phyloP scores from a whole-genome alignment of 208 protist species.

The Leishmania tarentolae region DNA sequence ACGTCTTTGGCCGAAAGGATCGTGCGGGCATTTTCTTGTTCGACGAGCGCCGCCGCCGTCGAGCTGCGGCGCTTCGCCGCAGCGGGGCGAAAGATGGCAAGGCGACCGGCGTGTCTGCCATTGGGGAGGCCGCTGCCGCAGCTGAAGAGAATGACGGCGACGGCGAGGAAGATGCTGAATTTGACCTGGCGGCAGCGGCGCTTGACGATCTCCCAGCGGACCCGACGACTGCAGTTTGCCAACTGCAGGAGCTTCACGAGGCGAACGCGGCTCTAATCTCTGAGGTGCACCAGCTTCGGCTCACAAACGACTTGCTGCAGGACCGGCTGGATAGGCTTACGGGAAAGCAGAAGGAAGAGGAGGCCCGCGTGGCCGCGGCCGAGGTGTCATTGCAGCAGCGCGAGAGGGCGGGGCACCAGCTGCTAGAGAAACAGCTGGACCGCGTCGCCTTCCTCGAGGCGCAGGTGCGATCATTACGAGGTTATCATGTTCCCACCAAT shows the following conservation, averaged over 20 bases:
- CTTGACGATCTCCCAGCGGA: constrained; percentile 36
- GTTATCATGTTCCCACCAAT: constrained; percentile 66
- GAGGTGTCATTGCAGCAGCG: constrained; percentile 46
- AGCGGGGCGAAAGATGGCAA: background rate
- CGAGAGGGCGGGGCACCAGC: constrained; percentile 52
- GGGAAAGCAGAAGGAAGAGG: constrained; percentile 31
- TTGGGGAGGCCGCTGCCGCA: background rate
- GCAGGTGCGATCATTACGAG: constrained; percentile 83
- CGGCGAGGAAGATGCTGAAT: constrained; percentile 17
- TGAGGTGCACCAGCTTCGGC: constrained; percentile 73
- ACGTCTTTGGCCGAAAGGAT: constrained; percentile 52
- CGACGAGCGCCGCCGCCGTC: constrained; percentile 26
- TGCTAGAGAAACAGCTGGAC: constrained; percentile 78
- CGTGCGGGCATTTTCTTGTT: constrained; percentile 30
- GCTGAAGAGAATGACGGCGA: constrained; percentile 1
- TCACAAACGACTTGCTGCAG: constrained; percentile 75
- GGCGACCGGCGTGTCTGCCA: background rate
- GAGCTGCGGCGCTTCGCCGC: constrained; percentile 6
- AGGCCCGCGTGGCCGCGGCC: constrained; percentile 36
- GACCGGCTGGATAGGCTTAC: constrained; percentile 49
- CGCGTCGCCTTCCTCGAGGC: constrained; percentile 86
- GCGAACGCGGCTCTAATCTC: constrained; percentile 73
- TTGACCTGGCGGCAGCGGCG: constrained; percentile 17
- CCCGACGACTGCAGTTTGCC: constrained; percentile 43
- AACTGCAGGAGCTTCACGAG: constrained; percentile 79